phyloP scores from a whole-genome alignment of 1,284 basidiomycete species.

The Porogramme epimiltina region DNA sequence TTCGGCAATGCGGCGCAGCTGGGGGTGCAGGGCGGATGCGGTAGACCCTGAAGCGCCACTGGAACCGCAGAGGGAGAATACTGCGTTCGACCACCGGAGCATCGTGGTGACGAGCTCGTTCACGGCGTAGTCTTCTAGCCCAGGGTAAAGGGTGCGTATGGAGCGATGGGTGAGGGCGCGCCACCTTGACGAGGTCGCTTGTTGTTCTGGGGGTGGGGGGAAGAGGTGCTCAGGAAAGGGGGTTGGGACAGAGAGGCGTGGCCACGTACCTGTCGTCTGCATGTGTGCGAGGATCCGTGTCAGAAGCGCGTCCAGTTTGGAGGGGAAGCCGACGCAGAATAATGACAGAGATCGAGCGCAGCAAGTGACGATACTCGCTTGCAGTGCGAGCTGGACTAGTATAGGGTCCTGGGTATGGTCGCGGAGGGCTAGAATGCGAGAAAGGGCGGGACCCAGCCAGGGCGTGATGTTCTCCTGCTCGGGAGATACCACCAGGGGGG shows the following conservation, averaged over 20 bases:
- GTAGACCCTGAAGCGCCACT: constrained; percentile 34
- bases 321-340: constrained; percentile 73
- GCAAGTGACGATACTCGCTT: constrained; percentile 66
- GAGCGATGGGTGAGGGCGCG: constrained; percentile 67
- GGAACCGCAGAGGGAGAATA: constrained; percentile 64
- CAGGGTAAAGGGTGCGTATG: constrained; percentile 68
- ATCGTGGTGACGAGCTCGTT: constrained; percentile 72
- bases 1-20: constrained; percentile 62
- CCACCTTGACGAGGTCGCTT: constrained; percentile 76
- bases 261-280: constrained; percentile 54
- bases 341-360: constrained; percentile 64
- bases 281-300: constrained; percentile 67
- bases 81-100: constrained; percentile 66
- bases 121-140: constrained; percentile 60
- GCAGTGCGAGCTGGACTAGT: constrained; percentile 71
- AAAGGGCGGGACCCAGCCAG: constrained; percentile 60
- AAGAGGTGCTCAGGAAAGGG: constrained; percentile 10
- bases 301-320: constrained; percentile 66
- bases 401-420: constrained; percentile 75
- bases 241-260: constrained; percentile 9
- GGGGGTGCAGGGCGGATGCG: constrained; percentile 47
- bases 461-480: constrained; percentile 57
- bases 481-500: constrained; percentile 10
- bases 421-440: constrained; percentile 55
- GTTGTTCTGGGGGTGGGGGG: constrained; percentile 50